Evolutionary conservation across 352 stramenopile species (phyloP).

Genomic region (Peronospora destructor): DNA sequence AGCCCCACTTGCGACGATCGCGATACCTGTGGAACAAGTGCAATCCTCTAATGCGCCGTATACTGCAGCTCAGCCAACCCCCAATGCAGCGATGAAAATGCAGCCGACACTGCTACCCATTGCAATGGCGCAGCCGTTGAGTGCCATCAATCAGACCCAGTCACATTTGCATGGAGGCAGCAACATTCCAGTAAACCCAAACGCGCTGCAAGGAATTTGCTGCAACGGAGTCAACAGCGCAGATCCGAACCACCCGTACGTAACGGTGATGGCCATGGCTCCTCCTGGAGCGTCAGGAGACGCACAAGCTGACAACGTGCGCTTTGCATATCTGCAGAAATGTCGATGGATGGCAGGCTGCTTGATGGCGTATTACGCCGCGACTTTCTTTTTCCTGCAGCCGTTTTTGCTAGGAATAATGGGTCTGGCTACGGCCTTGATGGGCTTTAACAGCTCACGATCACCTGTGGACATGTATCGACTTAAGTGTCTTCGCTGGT

Average conservation of each 20-base stretch:
- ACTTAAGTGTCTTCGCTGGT: constrained; percentile 65
- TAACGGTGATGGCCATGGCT: constrained; percentile 32
- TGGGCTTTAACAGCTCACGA: constrained; percentile 55
- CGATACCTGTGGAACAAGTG: constrained; percentile 14
- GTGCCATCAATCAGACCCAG: constrained; percentile 30
- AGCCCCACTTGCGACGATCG: constrained; percentile 1
- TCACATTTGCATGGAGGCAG: constrained; percentile 30
- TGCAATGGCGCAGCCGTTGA: constrained; percentile 34
- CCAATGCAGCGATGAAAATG: constrained; percentile 25
- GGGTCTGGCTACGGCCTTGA: constrained; percentile 54
- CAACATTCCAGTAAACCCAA: constrained; percentile 38
- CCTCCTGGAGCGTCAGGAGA: constrained; percentile 19
- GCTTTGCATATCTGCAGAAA: constrained; percentile 55
- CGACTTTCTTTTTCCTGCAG: constrained; percentile 67
- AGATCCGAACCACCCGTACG: constrained; percentile 25
- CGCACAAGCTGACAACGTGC: constrained; percentile 30
- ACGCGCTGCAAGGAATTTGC: constrained; percentile 15
- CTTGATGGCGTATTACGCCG: constrained; percentile 65
- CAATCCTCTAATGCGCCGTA: constrained; percentile 30
- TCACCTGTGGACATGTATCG: constrained; percentile 49
- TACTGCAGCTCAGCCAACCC: constrained; percentile 29
- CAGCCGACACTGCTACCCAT: constrained; percentile 34
- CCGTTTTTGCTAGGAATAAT: constrained; percentile 56
- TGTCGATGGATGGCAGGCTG: constrained; percentile 50
- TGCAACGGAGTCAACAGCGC: constrained; percentile 5